Evolutionary conservation across 176 grass and related monocot species (phyloP).

Genomic region (Panicum miliaceum): DNA sequence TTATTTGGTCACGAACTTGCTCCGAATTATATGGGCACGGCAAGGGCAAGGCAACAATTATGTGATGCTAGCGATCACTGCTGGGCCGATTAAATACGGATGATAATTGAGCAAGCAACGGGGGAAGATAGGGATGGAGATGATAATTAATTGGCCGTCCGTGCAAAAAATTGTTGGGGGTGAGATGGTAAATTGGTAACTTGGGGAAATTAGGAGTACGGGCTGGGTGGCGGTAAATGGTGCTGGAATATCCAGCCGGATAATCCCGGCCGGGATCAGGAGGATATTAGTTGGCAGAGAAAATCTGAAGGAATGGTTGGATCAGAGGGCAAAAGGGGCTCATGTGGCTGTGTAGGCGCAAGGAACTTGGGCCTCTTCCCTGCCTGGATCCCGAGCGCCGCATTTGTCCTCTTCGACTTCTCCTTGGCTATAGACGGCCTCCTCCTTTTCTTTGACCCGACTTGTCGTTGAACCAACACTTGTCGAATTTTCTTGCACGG

Average conservation of each 20-base stretch:
- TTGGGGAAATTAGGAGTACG: too few relatives aligned
- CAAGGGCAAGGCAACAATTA: slow-evolving; percentile 17
- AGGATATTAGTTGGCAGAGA: neutral
- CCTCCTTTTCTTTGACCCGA: slow-evolving; percentile 39
- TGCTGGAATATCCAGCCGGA: slow-evolving; percentile 11
- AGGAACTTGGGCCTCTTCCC: slow-evolving; percentile 30
- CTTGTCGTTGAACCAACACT: slow-evolving; percentile 15
- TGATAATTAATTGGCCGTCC: neutral
- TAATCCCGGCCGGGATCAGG: neutral
- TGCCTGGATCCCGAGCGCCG: neutral
- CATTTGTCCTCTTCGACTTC: slow-evolving; percentile 36
- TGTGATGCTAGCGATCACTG: neutral
- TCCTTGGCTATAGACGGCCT: neutral
- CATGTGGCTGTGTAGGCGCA: slow-evolving; percentile 45
- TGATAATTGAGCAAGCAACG: slow-evolving; percentile 1
- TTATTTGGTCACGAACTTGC: slow-evolving; percentile 27
- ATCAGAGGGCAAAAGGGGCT: neutral
- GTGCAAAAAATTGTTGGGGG: neutral
- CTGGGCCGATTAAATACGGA: neutral
- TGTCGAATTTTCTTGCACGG: neutral
- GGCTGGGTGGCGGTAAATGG: slow-evolving; percentile 10
- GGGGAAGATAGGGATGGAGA: neutral
- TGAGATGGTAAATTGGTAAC: neutral
- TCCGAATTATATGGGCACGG: slow-evolving; percentile 31
- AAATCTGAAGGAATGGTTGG: slow-evolving; percentile 50